Evolutionary conservation across 257 asterid genomes (phyloP), one percentile per base, ranked within the genome.

Genomic region (Penstemon newberryi): DNA sequence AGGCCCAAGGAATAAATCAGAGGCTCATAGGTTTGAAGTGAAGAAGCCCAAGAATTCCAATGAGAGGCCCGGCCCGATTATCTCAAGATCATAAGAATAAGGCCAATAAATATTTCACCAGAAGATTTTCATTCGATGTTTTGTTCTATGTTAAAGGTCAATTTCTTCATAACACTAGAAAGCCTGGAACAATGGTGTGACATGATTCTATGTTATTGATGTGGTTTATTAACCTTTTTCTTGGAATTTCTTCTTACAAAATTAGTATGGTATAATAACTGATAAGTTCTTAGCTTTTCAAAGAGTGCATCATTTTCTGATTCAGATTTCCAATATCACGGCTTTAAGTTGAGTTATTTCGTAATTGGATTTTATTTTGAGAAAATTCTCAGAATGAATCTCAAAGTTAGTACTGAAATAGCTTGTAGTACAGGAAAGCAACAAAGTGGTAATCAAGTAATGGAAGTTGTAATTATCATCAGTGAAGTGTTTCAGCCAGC

Each of bases 331-430:
- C 8, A 7, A 53, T 61, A 8, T 12, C 46, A 56, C 61, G 58
- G 40, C 55, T 68, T 60, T 47, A 56, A 47, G 71, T 63, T 52
- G 11, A 42, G 41, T 59, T 15, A 15, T 69, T 5, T 52, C 71
- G 13, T 58, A 72, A 45, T 70, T 42, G n/a, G 42, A 4, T 51
- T 70, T 60, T 52, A 53, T 66, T 71, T 62, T 67, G 73, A 56
- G 60, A 71, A 56, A 41, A 38, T 8, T 77, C 75, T 58, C 82
- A 90, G 97, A 77, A 83, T 75, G 73, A 67, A 81, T 75, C 77
- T 87, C 77, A 93, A 84, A 84, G 80, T 90, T 78, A 97, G 97
- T 47, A 74, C 79, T 61, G 99, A 95, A 60, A 70, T 65, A 56
- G 92, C 91, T 33, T 73, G 82, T 65, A 69, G 83, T 80, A 74